phyloP scores from a whole-genome alignment of 192 early-diverging fungal genomes.

The Podila verticillata region DNA sequence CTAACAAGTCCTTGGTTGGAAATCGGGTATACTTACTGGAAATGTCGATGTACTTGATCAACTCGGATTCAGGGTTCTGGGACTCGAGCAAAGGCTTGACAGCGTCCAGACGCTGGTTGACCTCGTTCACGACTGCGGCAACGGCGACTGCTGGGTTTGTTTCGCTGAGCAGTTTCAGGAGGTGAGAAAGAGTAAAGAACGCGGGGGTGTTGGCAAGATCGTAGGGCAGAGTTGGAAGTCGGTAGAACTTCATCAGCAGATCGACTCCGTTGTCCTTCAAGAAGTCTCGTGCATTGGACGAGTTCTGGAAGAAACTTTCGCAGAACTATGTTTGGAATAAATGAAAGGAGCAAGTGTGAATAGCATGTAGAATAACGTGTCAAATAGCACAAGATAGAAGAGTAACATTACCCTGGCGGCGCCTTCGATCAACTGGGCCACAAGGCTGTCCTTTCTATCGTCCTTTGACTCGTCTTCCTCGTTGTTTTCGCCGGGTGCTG shows the following conservation, averaged over 20 bases:
- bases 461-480: conserved; percentile 52
- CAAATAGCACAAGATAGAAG: neutral
- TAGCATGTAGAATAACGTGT: neutral
- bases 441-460: conserved; percentile 64
- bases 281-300: conserved; percentile 78
- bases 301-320: conserved; percentile 87
- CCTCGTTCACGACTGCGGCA: conserved; percentile 59
- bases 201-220: conserved; percentile 73
- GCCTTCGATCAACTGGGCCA: conserved; percentile 72
- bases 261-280: conserved; percentile 71
- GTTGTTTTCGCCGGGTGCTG: conserved; percentile 17
- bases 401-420: conserved; percentile 62
- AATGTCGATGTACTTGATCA: conserved; percentile 71
- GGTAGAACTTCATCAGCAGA: conserved; percentile 69
- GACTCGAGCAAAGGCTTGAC: conserved; percentile 60
- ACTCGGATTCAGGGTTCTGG: conserved; percentile 39
- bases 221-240: conserved; percentile 75
- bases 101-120: conserved; percentile 56
- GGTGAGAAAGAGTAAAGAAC: conserved; percentile 73
- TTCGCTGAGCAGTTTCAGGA: conserved; percentile 78
- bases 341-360: neutral
- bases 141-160: conserved; percentile 66
- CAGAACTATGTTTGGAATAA: conserved; percentile 65
- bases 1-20: too few species aligned
- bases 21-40: conserved; percentile 53